phyloP scores from a whole-genome alignment of 2,329 filamentous ascomycete species.

The Periglandula ipomoeae region DNA sequence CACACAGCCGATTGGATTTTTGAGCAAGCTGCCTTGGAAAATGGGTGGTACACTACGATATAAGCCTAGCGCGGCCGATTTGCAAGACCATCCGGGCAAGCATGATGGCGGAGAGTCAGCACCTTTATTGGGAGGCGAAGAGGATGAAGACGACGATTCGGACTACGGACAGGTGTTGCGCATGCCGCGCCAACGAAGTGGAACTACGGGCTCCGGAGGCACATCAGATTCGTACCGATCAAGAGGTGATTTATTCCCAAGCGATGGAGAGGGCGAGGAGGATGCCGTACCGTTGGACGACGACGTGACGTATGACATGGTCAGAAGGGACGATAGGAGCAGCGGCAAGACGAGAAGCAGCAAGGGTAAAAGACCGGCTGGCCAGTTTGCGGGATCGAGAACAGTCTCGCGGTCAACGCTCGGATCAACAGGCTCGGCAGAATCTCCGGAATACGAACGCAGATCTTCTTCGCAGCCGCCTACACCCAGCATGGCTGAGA shows the following conservation, averaged over 20 bases:
- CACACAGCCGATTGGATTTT: constrained; percentile 75
- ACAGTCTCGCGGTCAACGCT: constrained; percentile 52
- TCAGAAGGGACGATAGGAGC: constrained; percentile 66
- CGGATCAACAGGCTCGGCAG: constrained; percentile 31
- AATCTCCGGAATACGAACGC: constrained; percentile 19
- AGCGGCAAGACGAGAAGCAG: constrained; percentile 48
- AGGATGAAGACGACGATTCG: constrained; percentile 19
- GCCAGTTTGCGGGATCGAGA: constrained; percentile 30
- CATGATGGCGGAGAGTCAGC: constrained; percentile 50
- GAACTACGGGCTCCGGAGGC: constrained; percentile 68
- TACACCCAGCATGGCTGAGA: constrained; percentile 28
- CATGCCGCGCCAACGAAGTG: constrained; percentile 52
- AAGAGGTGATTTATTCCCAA: constrained; percentile 82
- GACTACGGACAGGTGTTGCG: constrained; percentile 19
- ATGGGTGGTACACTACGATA: constrained; percentile 77
- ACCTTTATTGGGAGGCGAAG: constrained; percentile 48
- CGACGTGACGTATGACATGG: constrained; percentile 78
- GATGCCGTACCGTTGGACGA: constrained; percentile 90
- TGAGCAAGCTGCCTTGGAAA: constrained; percentile 76
- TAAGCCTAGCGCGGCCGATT: constrained; percentile 79
- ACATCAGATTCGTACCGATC: constrained; percentile 83
- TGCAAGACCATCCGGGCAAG: constrained; percentile 73
- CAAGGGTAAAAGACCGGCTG: constrained; percentile 45
- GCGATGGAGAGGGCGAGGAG: constrained; percentile 76
- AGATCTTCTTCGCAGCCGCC: constrained; percentile 20